These are phyloP conservation scores for Hamamelis virginiana DNA, from an alignment of 164 flowering plant species.

Conservation along the genomic window DNA sequence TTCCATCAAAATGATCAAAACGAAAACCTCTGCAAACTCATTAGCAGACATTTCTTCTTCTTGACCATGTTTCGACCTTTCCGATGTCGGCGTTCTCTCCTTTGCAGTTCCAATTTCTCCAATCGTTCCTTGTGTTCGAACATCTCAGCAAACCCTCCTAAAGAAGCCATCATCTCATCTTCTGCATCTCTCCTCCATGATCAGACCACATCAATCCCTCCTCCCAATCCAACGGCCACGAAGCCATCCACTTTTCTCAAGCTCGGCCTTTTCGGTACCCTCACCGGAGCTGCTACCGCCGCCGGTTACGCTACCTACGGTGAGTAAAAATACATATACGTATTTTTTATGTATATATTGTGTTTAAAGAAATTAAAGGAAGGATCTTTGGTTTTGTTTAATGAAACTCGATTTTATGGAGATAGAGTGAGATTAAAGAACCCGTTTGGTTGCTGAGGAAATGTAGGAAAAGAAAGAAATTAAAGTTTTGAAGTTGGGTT, in stretches of 20 bases:
- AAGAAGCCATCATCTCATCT: constrained; percentile 28
- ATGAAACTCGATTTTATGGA: too few species aligned
- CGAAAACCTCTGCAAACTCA: constrained; percentile 6
- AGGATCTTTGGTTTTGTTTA: too few species aligned
- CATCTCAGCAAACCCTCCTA: constrained; percentile 19
- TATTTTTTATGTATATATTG: too few species aligned
- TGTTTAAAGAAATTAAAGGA: too few species aligned
- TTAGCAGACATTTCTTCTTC: neutral
- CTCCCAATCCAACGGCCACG: constrained; percentile 13
- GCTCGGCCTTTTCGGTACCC: constrained; percentile 21
- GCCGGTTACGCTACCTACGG: constrained; percentile 44
- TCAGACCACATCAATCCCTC: constrained; percentile 15
- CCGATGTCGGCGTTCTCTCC: constrained; percentile 15
- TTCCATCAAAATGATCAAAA: neutral
- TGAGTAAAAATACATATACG: too few species aligned
- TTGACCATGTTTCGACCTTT: constrained; percentile 17
- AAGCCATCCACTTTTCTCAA: constrained; percentile 29
- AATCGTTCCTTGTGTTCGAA: constrained; percentile 17
- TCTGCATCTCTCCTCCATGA: constrained; percentile 16
- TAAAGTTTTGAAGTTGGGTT: too few species aligned
- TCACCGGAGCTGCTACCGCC: constrained; percentile 32
- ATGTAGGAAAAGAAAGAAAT: too few species aligned
- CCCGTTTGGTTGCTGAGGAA: too few species aligned
- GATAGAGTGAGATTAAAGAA: too few species aligned
- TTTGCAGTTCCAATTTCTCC: neutral